A percentile compares a stretch with the other conserved stretches of the same genome.
These are phyloP conservation scores for Tuber microsphaerosporum DNA, from an alignment of 495 filamentous ascomycete species.

Conservation along the genomic window DNA sequence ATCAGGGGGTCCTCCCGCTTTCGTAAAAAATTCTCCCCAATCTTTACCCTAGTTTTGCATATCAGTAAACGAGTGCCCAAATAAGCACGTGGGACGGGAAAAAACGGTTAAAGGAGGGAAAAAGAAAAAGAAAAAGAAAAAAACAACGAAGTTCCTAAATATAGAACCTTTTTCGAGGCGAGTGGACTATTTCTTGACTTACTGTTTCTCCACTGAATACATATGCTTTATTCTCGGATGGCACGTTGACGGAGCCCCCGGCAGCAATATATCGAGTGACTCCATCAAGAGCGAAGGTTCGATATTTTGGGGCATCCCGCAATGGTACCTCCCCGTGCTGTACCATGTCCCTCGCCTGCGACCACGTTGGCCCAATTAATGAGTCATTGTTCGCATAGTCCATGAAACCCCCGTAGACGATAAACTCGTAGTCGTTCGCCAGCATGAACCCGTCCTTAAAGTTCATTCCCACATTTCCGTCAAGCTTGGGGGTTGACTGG, in stretches of 20 bases:
- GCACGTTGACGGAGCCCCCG: conserved; percentile 57
- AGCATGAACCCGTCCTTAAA: conserved; percentile 60
- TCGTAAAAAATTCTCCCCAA: conserved; percentile 36
- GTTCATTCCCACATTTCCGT: conserved; percentile 48
- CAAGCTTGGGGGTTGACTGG: conserved; percentile 17
- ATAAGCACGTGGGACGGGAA: not conserved
- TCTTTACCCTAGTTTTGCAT: conserved; percentile 21
- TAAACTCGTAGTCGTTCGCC: conserved; percentile 57
- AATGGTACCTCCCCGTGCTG: conserved; percentile 43
- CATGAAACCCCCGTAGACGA: conserved; percentile 49
- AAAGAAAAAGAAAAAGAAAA: not conserved
- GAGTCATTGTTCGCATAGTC: conserved; percentile 21
- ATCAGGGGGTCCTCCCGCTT: not conserved
- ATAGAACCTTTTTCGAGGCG: not conserved
- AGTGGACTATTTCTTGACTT: conserved; percentile 9
- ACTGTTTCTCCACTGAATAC: conserved; percentile 56
- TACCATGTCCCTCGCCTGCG: conserved; percentile 49
- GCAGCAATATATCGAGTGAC: conserved; percentile 59
- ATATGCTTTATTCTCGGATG: conserved; percentile 66
- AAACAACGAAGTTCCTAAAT: not conserved
- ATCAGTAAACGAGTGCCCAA: conserved; percentile 3
- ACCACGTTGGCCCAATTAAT: conserved; percentile 41
- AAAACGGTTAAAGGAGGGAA: not conserved
- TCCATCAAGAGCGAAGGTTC: conserved; percentile 30
- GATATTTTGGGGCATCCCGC: conserved; percentile 43